Base-by-base conservation (phyloP, 106 monocot species). In the Dactylorhiza incarnata region DNA sequence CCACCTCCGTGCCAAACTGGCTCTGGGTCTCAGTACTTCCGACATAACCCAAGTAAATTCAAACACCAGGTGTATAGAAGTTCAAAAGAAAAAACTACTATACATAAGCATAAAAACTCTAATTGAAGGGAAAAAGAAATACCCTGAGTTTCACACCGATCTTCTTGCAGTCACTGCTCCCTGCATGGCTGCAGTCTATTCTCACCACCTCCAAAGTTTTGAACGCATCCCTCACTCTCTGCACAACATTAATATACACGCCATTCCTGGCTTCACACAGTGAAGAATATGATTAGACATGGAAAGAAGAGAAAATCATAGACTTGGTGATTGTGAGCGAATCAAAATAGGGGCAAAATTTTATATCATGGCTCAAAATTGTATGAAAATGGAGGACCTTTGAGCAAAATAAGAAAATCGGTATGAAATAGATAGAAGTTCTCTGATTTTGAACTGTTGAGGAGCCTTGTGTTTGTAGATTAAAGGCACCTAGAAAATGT, bases 91-190 rank as follows among this genome's bases (percentile, higher is more conserved):
- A 49, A 72, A 46, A 12, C n/a, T 72, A 22, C 48, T 1, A 71
- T 11, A 44, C 9, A 25, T 45, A 19, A 59, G 6, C n/a, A 45
- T 2, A 15, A 58, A 75, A 52, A 37, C 5, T 9, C 0, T 54
- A 37, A 22, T 29, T 26, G 24, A 74, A 51, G 49, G 44, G 9
- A 25, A 17, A 49, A 7, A 49, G 49, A 20, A 85, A 68, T 87
- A 95, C 95, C 87, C 87, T 85, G 71, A 95, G 83, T 75, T 95
- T 91, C 54, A 95, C 91, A 44, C 91, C 95, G 75, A 95, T 95
- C 77, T 89, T 95, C 84, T 95, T 95, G 87, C 89, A 91, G 66
- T 89, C 87, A 79, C 89, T 92, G 5, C 76, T 78, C 49, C 77
- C 87, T 24, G 86, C 83, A 86, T 87, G 76, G 17, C 78, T 59